phyloP scores from a whole-genome alignment of 192 early-diverging fungal genomes.

The Haplosporangium gracile region DNA sequence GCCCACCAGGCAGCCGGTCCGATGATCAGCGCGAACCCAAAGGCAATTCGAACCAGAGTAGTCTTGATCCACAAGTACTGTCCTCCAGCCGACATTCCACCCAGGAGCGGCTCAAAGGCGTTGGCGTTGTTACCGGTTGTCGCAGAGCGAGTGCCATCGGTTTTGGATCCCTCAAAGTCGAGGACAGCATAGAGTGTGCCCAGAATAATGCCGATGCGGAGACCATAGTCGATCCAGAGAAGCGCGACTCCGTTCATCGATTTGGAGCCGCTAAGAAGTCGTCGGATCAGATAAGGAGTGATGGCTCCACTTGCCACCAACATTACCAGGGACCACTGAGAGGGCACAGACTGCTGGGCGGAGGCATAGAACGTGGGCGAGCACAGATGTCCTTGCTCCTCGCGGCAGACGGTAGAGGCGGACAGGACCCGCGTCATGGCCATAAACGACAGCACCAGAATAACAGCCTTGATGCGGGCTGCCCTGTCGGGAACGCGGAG shows the following conservation, averaged over 20 bases:
- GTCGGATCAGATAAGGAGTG: conserved; percentile 55
- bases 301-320: conserved; percentile 62
- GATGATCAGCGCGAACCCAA: conserved; percentile 66
- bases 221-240: conserved; percentile 68
- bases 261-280: conserved; percentile 61
- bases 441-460: conserved; percentile 64
- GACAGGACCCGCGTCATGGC: conserved; percentile 67
- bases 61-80: conserved; percentile 57
- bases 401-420: conserved; percentile 85
- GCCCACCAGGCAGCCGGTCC: conserved; percentile 66
- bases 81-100: conserved; percentile 25
- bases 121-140: conserved; percentile 24
- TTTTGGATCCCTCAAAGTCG: conserved; percentile 59
- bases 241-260: conserved; percentile 66
- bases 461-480: conserved; percentile 55
- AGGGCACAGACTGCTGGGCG: conserved; percentile 64
- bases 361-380: conserved; percentile 83
- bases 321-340: conserved; percentile 60
- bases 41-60: conserved; percentile 66
- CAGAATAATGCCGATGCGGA: conserved; percentile 69
- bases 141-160: conserved; percentile 13
- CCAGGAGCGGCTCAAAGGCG: conserved; percentile 37
- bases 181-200: conserved; percentile 68
- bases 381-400: conserved; percentile 88
- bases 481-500: conserved; percentile 38